These are phyloP conservation scores for Bruguiera hainesii DNA, from an alignment of 441 rosid genomes.

Conservation along the genomic window DNA sequence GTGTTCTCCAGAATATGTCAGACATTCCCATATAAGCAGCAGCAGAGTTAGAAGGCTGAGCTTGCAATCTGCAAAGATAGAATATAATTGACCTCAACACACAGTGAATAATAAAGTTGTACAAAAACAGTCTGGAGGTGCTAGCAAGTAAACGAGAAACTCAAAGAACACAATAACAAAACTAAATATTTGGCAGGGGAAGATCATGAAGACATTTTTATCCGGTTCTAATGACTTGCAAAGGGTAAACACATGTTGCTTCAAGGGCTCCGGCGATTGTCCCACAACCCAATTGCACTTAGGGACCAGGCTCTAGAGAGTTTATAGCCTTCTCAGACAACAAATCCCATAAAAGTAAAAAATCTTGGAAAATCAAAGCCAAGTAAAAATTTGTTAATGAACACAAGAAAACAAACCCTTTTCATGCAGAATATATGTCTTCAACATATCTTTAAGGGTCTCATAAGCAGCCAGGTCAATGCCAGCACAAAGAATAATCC, in stretches of 20 bases:
- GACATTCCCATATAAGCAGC: constrained; percentile 57
- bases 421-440: constrained; percentile 65
- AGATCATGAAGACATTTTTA: constrained; percentile 19
- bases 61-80: constrained; percentile 60
- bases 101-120: neutral
- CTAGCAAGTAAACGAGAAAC: neutral
- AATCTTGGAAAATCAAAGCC: neutral
- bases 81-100: neutral
- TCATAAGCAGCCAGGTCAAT: constrained; percentile 95
- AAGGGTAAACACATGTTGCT: constrained; percentile 92
- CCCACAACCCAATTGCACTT: constrained; percentile 85
- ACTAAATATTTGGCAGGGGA: neutral
- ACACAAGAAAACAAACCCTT: constrained; percentile 39
- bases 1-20: constrained; percentile 69
- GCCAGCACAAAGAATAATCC: constrained; percentile 94
- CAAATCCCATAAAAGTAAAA: constrained; percentile 7
- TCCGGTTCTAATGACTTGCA: constrained; percentile 97
- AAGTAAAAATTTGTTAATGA: neutral
- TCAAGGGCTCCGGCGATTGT: constrained; percentile 89
- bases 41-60: constrained; percentile 46
- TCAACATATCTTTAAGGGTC: constrained; percentile 80
- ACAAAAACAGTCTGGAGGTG: neutral
- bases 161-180: neutral
- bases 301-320: constrained; percentile 72
- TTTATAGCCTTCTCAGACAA: constrained; percentile 3